Evolutionary conservation across 257 asterid species (phyloP), one percentile per base, ranked within the genome.

Genomic region (Forsythia suspensa): DNA sequence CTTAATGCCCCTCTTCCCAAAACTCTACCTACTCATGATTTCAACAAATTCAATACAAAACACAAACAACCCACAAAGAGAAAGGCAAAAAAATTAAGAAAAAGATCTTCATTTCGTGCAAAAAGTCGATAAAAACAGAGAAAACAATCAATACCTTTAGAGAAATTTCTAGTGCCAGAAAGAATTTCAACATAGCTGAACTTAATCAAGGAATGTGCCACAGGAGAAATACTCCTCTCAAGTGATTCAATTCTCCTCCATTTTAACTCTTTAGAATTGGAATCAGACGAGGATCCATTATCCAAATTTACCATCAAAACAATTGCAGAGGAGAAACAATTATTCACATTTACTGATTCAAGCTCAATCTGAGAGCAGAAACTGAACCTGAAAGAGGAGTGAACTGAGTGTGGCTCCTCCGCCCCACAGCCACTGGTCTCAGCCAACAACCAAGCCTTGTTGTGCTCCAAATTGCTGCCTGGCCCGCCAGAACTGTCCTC

Each of bases 251-350:
- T 86, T 43, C 92, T 90, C 51, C 86, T 88, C 96, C 98, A 90
- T 57, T 87, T 90, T 55, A 81, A 52, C 79, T 94, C 97, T 74
- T 84, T 86, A 7, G 93, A 85, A 79, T 84, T 84, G 0, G 92
- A 90, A 88, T 90, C 94, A 70, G 85, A 76, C 82, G 84, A 76
- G 83, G 80, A 74, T 6, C 96, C 97, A 72, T 85, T 90, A n/a
- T 94, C 97, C 92, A 94, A 88, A 87, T 94, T 94, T 82, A 94
- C 98, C 97, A 94, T 89, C 71, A 94, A 87, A 39, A 94, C 97
- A 41, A 96, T 92, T 2, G 97, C 95, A 82, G 95, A 84, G 46
- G 78, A 73, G 46, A 80, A 80, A 76, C 59, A 75, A 43, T 24
- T 80, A 41, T 80, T 86, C 63, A 85, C 94, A 74, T 85, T 75